These are phyloP conservation scores for Gymnopus androsaceus DNA, from an alignment of 1,284 basidiomycete species.

Conservation along the genomic window DNA sequence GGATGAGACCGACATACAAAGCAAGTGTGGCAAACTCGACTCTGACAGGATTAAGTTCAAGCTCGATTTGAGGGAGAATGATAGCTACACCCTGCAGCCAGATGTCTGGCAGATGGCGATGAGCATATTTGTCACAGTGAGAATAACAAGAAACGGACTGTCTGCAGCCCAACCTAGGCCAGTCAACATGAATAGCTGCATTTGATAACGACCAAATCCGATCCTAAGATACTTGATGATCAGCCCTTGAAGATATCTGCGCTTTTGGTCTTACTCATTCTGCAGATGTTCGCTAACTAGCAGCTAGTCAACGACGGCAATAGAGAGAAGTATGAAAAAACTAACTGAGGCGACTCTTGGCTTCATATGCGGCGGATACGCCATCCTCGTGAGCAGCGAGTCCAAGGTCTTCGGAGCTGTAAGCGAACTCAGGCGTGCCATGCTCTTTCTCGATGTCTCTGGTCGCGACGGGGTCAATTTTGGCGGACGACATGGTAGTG, in stretches of 20 bases:
- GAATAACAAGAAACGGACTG: conserved; percentile 36
- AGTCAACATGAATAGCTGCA: conserved; percentile 56
- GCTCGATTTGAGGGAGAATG: conserved; percentile 47
- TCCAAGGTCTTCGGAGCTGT: background rate
- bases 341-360: conserved; percentile 26
- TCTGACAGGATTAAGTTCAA: conserved; percentile 45
- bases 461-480: background rate
- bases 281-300: conserved; percentile 50
- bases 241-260: background rate
- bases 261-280: conserved; percentile 38
- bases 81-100: conserved; percentile 58
- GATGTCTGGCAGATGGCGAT: conserved; percentile 37
- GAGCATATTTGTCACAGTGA: background rate
- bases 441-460: background rate
- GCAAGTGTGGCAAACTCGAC: conserved; percentile 55
- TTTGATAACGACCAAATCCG: conserved; percentile 65
- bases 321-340: background rate
- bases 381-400: conserved; percentile 17
- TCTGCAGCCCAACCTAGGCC: conserved; percentile 58
- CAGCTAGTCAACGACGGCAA: background rate
- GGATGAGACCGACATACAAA: conserved; percentile 58
- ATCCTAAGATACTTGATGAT: conserved; percentile 40
- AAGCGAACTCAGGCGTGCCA: background rate
- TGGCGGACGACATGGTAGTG: background rate
- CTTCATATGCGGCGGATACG: conserved; percentile 28